A percentile compares a stretch with the other conserved stretches of the same genome.
These are phyloP conservation scores for Fraxinus angustifolia DNA, from an alignment of 305 asterid species.

Conservation along the genomic window DNA sequence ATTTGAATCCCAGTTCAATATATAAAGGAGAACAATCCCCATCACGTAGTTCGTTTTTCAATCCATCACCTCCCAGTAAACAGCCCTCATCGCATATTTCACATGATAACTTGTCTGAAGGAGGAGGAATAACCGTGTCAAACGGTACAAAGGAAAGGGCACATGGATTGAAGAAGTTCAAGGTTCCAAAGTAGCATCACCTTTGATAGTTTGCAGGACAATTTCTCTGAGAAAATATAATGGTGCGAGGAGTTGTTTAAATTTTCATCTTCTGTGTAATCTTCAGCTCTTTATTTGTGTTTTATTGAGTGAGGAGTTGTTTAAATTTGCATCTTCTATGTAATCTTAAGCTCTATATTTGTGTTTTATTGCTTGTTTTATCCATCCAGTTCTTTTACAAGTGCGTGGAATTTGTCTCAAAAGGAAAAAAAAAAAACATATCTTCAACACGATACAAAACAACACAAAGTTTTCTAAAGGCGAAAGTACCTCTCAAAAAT, in stretches of 20 bases:
- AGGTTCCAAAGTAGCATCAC: conserved; percentile 23
- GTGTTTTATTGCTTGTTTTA: background rate
- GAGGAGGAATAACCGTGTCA: conserved; percentile 8
- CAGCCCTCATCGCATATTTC: conserved; percentile 27
- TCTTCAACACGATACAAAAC: background rate
- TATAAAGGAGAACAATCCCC: conserved; percentile 24
- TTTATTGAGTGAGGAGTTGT: background rate
- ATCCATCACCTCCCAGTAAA: conserved; percentile 36
- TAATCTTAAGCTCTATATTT: background rate
- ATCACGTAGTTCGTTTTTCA: conserved; percentile 27
- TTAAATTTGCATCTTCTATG: background rate
- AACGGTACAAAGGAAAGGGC: conserved; percentile 23
- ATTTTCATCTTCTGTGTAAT: background rate
- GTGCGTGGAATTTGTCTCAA: background rate
- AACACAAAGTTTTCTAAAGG: background rate
- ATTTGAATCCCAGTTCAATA: conserved; percentile 26
- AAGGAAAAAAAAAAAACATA: too few relatives aligned
- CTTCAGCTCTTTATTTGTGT: background rate
- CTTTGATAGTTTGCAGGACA: conserved; percentile 34
- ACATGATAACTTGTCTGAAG: conserved; percentile 6
- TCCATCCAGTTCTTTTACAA: background rate
- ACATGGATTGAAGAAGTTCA: conserved; percentile 30
- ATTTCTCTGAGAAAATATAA: conserved; percentile 30
- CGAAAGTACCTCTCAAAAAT: background rate
- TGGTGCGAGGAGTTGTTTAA: conserved; percentile 8